phyloP scores from a whole-genome alignment of 2,329 filamentous ascomycete genomes.

The Sclerotinia trifoliorum region DNA sequence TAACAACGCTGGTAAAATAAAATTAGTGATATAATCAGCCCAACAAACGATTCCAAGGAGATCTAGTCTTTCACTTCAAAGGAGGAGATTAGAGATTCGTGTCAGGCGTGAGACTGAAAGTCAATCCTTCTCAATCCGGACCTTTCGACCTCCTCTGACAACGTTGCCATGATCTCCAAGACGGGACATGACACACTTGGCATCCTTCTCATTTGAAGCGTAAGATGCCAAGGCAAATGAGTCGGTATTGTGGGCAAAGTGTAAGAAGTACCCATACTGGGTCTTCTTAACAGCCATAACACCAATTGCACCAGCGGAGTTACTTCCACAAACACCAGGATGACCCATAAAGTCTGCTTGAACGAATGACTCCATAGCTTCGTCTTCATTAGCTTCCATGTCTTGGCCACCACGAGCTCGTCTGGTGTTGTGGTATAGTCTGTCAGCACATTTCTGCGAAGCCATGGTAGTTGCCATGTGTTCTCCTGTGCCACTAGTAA shows the following conservation, averaged over 20 bases:
- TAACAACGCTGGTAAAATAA: background rate
- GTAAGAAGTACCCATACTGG: slow-evolving; percentile 72
- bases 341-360: slow-evolving; percentile 90
- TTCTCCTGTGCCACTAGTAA: slow-evolving; percentile 93
- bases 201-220: slow-evolving; percentile 71
- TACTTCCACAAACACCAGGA: slow-evolving; percentile 76
- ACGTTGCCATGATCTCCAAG: slow-evolving; percentile 36
- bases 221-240: slow-evolving; percentile 84
- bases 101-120: slow-evolving; percentile 3
- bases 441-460: slow-evolving; percentile 79
- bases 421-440: slow-evolving; percentile 71
- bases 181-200: slow-evolving; percentile 86
- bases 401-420: slow-evolving; percentile 60
- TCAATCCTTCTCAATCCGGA: slow-evolving; percentile 32
- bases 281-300: slow-evolving; percentile 88
- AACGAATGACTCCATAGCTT: slow-evolving; percentile 75
- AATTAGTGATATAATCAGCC: background rate
- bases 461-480: slow-evolving; percentile 97
- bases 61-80: slow-evolving; percentile 4
- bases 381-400: slow-evolving; percentile 71
- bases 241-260: slow-evolving; percentile 96
- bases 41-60: background rate
- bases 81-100: background rate
- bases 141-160: slow-evolving; percentile 39
- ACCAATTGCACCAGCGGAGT: slow-evolving; percentile 84